These are phyloP conservation scores for Fusarium devonianum DNA, from an alignment of 2,329 filamentous ascomycete genomes.

Conservation along the genomic window DNA sequence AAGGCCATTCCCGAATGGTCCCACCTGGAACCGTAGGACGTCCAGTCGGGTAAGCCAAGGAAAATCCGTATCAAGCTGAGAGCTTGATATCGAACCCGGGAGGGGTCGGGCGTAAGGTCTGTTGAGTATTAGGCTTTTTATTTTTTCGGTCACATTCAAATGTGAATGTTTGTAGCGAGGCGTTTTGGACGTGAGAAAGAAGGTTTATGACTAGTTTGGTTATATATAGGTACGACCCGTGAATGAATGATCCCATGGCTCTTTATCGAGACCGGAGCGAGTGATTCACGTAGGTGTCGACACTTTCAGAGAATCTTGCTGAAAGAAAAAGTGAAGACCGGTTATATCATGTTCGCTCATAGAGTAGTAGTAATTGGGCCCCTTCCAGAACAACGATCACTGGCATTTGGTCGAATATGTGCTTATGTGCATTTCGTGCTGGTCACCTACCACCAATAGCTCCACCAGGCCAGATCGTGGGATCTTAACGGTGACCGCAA, in stretches of 20 bases:
- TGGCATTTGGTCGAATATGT: not conserved
- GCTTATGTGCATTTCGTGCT: not conserved
- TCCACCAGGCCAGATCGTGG: not conserved
- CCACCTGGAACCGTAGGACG: constrained; percentile 58
- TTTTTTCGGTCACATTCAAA: not conserved
- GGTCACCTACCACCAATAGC: not conserved
- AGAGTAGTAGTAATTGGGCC: not conserved
- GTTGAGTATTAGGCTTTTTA: not conserved
- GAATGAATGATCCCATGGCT: not conserved
- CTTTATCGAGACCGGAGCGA: not conserved
- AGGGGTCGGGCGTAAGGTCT: constrained; percentile 1
- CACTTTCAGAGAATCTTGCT: too few species aligned
- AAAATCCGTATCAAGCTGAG: constrained; percentile 15
- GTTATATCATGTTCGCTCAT: not conserved
- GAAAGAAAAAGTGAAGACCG: not conserved
- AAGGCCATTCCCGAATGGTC: constrained; percentile 94
- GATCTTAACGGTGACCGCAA: not conserved
- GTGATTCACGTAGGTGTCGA: too few species aligned
- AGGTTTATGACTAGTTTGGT: constrained; percentile 8
- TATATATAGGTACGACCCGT: not conserved
- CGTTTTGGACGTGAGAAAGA: constrained; percentile 28
- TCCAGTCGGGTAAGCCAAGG: constrained; percentile 20
- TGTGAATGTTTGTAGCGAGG: constrained; percentile 26
- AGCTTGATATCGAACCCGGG: not conserved
- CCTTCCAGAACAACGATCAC: not conserved